Evolutionary conservation across 305 asterid genomes (phyloP).

Genomic region (Fraxinus greggii): DNA sequence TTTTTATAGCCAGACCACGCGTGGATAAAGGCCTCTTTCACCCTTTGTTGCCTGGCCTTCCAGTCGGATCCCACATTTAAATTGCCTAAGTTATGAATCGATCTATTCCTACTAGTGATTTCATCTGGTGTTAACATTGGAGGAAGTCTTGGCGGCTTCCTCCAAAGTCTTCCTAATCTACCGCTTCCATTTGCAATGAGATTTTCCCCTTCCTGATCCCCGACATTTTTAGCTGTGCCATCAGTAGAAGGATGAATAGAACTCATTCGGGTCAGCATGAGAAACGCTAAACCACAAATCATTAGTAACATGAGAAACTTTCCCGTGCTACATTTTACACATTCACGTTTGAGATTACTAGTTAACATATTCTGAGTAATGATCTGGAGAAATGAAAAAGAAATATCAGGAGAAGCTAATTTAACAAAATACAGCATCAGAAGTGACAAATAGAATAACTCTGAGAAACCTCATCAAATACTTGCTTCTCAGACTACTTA

Average conservation of each 20-base stretch:
- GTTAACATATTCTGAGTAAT: conserved; percentile 53
- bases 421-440: background rate
- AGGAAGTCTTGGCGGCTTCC: conserved; percentile 83
- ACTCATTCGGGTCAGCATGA: conserved; percentile 57
- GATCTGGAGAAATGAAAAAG: conserved; percentile 49
- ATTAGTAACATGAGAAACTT: conserved; percentile 73
- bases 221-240: conserved; percentile 34
- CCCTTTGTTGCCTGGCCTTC: conserved; percentile 66
- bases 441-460: background rate
- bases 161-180: conserved; percentile 62
- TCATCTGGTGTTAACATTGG: conserved; percentile 88
- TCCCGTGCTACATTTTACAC: conserved; percentile 75
- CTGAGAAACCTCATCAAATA: background rate
- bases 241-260: conserved; percentile 33
- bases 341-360: conserved; percentile 45
- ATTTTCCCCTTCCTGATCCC: conserved; percentile 46
- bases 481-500: background rate
- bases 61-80: conserved; percentile 47
- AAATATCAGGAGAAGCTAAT: conserved; percentile 15
- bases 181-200: conserved; percentile 48
- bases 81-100: conserved; percentile 36
- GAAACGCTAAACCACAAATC: conserved; percentile 68
- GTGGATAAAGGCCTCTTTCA: conserved; percentile 80
- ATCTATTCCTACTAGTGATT: conserved; percentile 45
- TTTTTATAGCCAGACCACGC: conserved; percentile 88